A percentile compares a stretch with the other conserved stretches of the same genome.
Conservation (phyloP, 345 rosid genomes). For the Brassica juncea region DNA sequence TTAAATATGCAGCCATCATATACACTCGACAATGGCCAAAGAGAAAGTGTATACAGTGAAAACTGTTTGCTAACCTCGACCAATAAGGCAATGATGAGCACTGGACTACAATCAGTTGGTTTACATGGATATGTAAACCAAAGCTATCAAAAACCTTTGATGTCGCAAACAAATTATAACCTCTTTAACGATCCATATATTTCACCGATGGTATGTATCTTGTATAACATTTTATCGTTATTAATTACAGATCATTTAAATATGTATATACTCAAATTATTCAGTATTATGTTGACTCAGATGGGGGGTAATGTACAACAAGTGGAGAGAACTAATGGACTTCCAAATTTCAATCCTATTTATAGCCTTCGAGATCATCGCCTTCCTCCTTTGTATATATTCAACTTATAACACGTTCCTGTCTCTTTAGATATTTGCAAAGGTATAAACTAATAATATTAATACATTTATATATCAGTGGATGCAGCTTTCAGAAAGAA, state of each 20-base stretch:
- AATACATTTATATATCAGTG: neutral
- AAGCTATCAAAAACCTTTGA: slow-evolving; percentile 9
- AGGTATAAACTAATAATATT: neutral
- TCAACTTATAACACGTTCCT: neutral
- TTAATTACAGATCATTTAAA: neutral
- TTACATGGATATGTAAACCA: neutral
- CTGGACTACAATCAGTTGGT: slow-evolving; percentile 4
- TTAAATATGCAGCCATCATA: slow-evolving; percentile 11
- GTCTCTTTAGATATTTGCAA: neutral
- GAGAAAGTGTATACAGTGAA: slow-evolving; percentile 5
- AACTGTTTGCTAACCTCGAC: neutral
- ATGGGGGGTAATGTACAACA: slow-evolving; percentile 14
- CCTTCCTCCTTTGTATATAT: slow-evolving; percentile 13
- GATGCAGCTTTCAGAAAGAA: slow-evolving; percentile 20
- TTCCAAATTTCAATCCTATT: slow-evolving; percentile 10
- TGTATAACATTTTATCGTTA: neutral
- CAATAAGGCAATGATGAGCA: neutral
- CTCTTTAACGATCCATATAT: neutral
- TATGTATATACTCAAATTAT: neutral
- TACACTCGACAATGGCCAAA: neutral
- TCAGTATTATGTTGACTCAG: slow-evolving; percentile 15
- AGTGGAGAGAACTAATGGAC: slow-evolving; percentile 10
- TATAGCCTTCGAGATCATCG: slow-evolving; percentile 20
- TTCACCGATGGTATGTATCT: slow-evolving; percentile 19
- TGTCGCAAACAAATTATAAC: slow-evolving; percentile 1